phyloP scores from a whole-genome alignment of 495 filamentous ascomycete species.

The Letharia columbiana region DNA sequence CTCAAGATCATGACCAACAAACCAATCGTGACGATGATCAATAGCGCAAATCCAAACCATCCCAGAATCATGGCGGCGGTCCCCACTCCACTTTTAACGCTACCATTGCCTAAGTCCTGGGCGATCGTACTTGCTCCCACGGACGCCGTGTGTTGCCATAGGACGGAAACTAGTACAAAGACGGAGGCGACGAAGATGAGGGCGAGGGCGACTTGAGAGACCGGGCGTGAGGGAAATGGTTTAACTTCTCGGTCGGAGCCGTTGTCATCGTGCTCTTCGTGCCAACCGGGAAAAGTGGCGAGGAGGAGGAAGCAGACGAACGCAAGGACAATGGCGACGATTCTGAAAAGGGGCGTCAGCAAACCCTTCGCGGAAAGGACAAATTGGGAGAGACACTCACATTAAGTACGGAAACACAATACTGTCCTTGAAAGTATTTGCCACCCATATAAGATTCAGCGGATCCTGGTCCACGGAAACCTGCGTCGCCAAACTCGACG shows the following conservation, averaged over 20 bases:
- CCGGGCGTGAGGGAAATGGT: constrained; percentile 60
- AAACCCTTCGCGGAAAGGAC: not conserved
- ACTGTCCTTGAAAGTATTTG: constrained; percentile 61
- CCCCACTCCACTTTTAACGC: constrained; percentile 78
- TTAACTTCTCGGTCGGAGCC: constrained; percentile 55
- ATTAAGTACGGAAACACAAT: constrained; percentile 64
- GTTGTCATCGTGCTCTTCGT: constrained; percentile 49
- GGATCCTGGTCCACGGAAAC: constrained; percentile 60
- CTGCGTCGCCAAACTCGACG: constrained; percentile 53
- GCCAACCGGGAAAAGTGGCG: constrained; percentile 66
- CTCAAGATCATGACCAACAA: constrained; percentile 92
- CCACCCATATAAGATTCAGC: constrained; percentile 63
- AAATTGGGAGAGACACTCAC: constrained; percentile 22
- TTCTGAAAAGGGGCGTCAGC: constrained; percentile 33
- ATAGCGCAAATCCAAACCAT: constrained; percentile 88
- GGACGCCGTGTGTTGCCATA: constrained; percentile 83
- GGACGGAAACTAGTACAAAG: constrained; percentile 61
- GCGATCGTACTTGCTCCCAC: constrained; percentile 89
- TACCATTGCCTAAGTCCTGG: constrained; percentile 92
- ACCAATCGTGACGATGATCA: constrained; percentile 91
- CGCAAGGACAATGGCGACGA: constrained; percentile 60
- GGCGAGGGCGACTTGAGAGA: constrained; percentile 57
- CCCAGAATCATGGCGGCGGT: constrained; percentile 90
- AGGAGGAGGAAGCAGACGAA: constrained; percentile 63
- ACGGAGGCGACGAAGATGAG: constrained; percentile 59